These are phyloP conservation scores for Aspergillus asperescens DNA, from an alignment of 495 filamentous ascomycete species.

Conservation along the genomic window DNA sequence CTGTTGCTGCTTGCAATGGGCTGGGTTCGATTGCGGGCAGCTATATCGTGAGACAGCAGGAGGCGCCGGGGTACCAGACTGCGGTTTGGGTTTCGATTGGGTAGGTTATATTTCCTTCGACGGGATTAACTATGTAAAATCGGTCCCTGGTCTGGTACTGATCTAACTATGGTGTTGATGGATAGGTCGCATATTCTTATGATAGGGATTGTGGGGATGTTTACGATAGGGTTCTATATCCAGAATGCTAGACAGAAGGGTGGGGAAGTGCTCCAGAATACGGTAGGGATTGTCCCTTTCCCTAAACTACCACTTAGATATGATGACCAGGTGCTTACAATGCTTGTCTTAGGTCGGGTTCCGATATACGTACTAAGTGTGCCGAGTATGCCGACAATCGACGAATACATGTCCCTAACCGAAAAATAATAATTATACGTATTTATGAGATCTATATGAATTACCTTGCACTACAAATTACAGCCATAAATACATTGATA, in stretches of 20 bases:
- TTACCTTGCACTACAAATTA: no score
- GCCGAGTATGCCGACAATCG: no score
- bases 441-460: no score
- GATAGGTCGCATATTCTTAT: conserved; percentile 60
- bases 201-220: conserved; percentile 53
- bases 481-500: no score
- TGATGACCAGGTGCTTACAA: background rate
- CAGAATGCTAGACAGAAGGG: conserved; percentile 50
- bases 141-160: no score
- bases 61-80: conserved; percentile 64
- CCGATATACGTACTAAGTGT: conserved; percentile 52
- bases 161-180: background rate
- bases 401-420: no score
- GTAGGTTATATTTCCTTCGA: no score
- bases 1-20: conserved; percentile 65
- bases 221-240: conserved; percentile 57
- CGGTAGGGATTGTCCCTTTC: conserved; percentile 26
- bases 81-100: conserved; percentile 70
- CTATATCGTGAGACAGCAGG: conserved; percentile 62
- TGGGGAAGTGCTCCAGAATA: conserved; percentile 51
- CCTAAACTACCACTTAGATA: background rate
- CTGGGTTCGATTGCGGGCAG: conserved; percentile 71
- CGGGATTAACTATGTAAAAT: no score
- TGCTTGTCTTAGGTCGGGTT: conserved; percentile 34
- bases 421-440: no score